Conservation (phyloP, 1,139 yeast genomes). For the Candida tunisiensis region DNA sequence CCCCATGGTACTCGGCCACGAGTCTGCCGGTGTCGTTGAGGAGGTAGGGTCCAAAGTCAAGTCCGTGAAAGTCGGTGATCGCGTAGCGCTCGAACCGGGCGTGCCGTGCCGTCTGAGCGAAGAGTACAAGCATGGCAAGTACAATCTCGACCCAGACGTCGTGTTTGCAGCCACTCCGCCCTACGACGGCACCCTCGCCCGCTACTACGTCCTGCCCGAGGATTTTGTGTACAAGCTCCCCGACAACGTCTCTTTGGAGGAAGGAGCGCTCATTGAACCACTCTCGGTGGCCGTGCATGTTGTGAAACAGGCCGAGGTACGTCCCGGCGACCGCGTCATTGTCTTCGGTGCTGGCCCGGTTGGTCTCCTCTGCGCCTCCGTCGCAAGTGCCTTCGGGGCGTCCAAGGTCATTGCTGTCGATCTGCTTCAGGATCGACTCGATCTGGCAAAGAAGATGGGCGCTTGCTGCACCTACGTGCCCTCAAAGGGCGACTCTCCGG, state of each 20-base stretch:
- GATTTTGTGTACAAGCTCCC: slow-evolving; percentile 67
- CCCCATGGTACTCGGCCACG: slow-evolving; percentile 67
- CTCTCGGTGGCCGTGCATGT: slow-evolving; percentile 79
- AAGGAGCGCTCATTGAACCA: slow-evolving; percentile 86
- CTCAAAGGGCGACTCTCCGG: too few species aligned
- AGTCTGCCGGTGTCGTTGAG: slow-evolving; percentile 53
- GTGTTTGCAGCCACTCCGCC: slow-evolving; percentile 74
- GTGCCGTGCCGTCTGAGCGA: slow-evolving; percentile 62
- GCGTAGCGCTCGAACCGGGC: slow-evolving; percentile 78
- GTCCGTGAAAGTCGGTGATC: slow-evolving; percentile 52
- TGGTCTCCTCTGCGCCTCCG: slow-evolving; percentile 64
- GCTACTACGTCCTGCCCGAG: slow-evolving; percentile 55
- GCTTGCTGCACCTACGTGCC: too few species aligned
- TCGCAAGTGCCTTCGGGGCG: slow-evolving; percentile 75
- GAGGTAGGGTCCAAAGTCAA: slow-evolving; percentile 51
- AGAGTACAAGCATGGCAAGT: slow-evolving; percentile 56
- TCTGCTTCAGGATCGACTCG: slow-evolving; percentile 38
- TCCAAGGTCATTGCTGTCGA: slow-evolving; percentile 50
- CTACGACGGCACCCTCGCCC: slow-evolving; percentile 43
- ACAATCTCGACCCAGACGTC: slow-evolving; percentile 67
- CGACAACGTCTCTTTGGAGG: slow-evolving; percentile 55
- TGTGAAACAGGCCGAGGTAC: slow-evolving; percentile 46
- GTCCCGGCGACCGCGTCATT: slow-evolving; percentile 57
- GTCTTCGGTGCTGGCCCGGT: slow-evolving; percentile 94
- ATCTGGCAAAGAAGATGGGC: slow-evolving; percentile 37